phyloP scores from a whole-genome alignment of 805 yeast species.

The Grigorovia jiainica region DNA sequence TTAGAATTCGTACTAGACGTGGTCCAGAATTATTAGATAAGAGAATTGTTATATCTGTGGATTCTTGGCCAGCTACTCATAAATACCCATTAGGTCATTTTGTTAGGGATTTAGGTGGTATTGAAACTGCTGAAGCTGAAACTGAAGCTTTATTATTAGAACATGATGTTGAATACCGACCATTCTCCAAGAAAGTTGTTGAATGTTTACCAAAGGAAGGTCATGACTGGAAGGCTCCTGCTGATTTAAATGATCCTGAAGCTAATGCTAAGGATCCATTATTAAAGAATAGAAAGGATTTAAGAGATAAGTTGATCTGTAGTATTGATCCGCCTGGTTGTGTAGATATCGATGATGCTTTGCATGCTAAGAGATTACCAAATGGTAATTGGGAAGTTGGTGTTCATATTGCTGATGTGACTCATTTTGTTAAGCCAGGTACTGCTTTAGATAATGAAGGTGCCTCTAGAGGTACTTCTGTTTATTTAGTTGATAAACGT shows the following conservation, averaged over 20 bases:
- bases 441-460: constrained; percentile 93
- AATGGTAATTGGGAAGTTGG: constrained; percentile 97
- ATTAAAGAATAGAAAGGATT: constrained; percentile 59
- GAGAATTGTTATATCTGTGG: constrained; percentile 86
- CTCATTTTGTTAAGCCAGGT: constrained; percentile 90
- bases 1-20: constrained; percentile 80
- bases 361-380: constrained; percentile 75
- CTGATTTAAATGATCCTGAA: constrained; percentile 43
- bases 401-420: constrained; percentile 98
- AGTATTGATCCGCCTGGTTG: constrained; percentile 97
- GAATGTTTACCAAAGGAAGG: constrained; percentile 93
- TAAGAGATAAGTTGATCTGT: constrained; percentile 83
- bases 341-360: constrained; percentile 97
- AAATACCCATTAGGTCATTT: constrained; percentile 92
- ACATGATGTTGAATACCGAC: constrained; percentile 94
- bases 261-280: constrained; percentile 39
- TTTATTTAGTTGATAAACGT: constrained; percentile 92
- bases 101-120: constrained; percentile 77
- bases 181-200: constrained; percentile 84
- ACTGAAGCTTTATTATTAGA: constrained; percentile 89
- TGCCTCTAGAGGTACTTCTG: constrained; percentile 95
- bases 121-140: constrained; percentile 90
- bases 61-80: constrained; percentile 80
- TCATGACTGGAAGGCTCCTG: constrained; percentile 85
- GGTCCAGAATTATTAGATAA: constrained; percentile 76